Evolutionary conservation across 2,329 filamentous ascomycete species (phyloP), one percentile per base, ranked within the genome.

Genomic region (Chalara sp.): DNA sequence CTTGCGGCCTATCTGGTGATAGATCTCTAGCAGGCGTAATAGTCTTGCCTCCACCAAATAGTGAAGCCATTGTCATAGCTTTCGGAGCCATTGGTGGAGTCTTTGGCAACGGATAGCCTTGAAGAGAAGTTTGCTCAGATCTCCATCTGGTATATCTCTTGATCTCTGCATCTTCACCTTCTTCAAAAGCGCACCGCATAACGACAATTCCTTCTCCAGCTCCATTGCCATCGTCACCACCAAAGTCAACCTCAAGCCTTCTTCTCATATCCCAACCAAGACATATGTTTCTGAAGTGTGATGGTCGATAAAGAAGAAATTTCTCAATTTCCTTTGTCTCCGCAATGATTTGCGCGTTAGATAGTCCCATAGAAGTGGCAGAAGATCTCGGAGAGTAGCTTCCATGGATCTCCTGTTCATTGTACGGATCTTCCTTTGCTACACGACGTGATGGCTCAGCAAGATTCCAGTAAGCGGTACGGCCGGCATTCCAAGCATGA

Each of bases 251-350:
- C 61, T 93, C 86, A 3, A 97, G 72, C 55, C 75, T 83, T 53
- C 90, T 81, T 48, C 83, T 83, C 91, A 97, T 97, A 62, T 97
- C 88, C 92, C 93, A 97, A 2, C 87, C 86, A 52, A 86, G 72
- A 62, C 87, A 97, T 1, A 81, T 74, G 61, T 83, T 84, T 28
- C 84, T 82, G 65, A 95, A 95, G 59, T 95, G 81, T 40, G 81
- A 79, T 4, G 92, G 91, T 58, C 81, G 84, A 59, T 86, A 82
- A 0, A 72, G 73, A 13, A 95, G 67, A 58, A 87, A 95, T 41
- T 76, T 79, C 59, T 95, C 87, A 49, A 96, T 89, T 66, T 95
- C 89, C 46, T 78, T 78, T 1, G 89, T 89, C 65, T 96, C 90
- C 1, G 87, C 83, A 37, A 74, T 68, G 55, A 91, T 73, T 64